Conservation (phyloP, 495 filamentous ascomycete genomes). For the Daldinia decipiens region DNA sequence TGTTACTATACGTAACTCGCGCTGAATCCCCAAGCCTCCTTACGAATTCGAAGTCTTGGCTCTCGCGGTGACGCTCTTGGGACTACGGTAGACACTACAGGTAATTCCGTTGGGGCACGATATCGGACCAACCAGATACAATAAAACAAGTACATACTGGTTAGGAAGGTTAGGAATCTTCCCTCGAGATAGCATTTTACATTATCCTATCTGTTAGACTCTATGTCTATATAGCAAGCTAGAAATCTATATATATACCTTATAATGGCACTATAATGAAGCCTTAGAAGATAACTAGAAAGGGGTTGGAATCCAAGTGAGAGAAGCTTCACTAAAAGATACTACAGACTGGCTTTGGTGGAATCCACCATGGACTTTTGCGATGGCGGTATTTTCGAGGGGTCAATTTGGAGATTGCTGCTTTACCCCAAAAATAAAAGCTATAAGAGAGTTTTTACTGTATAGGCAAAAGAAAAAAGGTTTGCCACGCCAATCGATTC, state of each 20-base stretch:
- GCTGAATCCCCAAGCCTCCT: not conserved
- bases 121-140: not conserved
- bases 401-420: not conserved
- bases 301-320: not conserved
- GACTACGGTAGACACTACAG: not conserved
- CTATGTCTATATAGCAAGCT: not conserved
- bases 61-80: not conserved
- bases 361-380: not conserved
- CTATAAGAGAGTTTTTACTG: slow-evolving; percentile 2
- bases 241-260: not conserved
- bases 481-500: slow-evolving; percentile 11
- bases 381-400: not conserved
- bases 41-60: slow-evolving; percentile 1
- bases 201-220: not conserved
- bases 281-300: not conserved
- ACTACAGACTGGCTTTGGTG: not conserved
- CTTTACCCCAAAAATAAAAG: slow-evolving; percentile 2
- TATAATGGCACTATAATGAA: not conserved
- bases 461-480: not conserved
- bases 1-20: not conserved
- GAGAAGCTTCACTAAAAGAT: not conserved
- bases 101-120: slow-evolving; percentile 12
- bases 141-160: not conserved
- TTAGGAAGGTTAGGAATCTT: not conserved
- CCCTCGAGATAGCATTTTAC: not conserved